phyloP scores from a whole-genome alignment of 257 asterid genomes.

The Solanum medicagineum region DNA sequence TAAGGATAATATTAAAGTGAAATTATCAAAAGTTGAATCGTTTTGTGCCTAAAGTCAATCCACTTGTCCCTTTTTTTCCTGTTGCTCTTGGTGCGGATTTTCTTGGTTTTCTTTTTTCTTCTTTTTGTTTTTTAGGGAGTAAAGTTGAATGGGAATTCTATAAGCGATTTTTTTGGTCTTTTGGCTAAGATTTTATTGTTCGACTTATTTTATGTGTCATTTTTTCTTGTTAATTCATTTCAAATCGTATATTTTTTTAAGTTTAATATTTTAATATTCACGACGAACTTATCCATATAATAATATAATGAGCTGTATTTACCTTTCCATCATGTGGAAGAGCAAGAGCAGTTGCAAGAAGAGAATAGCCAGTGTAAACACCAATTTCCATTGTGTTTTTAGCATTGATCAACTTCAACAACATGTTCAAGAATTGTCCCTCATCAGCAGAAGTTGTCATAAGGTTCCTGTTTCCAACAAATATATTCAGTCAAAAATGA shows the following conservation, averaged over 20 bases:
- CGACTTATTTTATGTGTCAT: too few species aligned
- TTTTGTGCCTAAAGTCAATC: background rate
- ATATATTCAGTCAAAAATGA: background rate
- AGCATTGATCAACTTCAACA: conserved; percentile 70
- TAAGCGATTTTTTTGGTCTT: background rate
- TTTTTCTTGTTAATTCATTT: too few species aligned
- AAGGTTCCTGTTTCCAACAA: conserved; percentile 37
- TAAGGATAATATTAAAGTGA: background rate
- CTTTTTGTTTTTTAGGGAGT: background rate
- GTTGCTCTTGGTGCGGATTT: background rate
- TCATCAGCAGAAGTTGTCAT: conserved; percentile 92
- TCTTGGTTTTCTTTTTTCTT: background rate
- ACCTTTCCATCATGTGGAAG: conserved; percentile 83
- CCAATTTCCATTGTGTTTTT: conserved; percentile 93
- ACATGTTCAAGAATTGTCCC: conserved; percentile 81
- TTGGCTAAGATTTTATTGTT: background rate
- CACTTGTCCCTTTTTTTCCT: background rate
- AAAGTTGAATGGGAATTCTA: background rate
- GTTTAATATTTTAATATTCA: too few species aligned
- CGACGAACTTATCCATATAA: background rate
- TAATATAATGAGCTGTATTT: background rate
- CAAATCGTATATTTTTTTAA: too few species aligned
- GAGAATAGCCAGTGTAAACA: conserved; percentile 87
- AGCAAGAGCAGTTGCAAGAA: conserved; percentile 78
- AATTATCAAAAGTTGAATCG: background rate